Percentiles rank a stretch among this genome's conserved stretches.
Conservation (phyloP, 495 filamentous ascomycete genomes). For the Lichina pygmaea region DNA sequence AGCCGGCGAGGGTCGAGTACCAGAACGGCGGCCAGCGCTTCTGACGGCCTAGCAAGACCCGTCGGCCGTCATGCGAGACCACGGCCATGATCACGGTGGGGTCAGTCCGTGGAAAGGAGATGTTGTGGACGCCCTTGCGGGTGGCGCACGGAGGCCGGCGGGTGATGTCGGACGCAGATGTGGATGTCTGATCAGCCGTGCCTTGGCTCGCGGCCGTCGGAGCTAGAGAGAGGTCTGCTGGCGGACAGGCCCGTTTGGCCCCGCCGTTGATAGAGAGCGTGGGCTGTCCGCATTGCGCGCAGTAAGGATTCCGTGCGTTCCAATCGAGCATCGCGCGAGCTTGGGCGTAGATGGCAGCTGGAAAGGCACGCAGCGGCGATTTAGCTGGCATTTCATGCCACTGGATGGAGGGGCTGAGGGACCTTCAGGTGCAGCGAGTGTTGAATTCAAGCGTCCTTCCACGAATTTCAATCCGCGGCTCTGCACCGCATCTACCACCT, state of each 20-base stretch:
- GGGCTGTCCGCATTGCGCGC: conserved; percentile 58
- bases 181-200: conserved; percentile 6
- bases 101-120: conserved; percentile 81
- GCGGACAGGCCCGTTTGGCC: conserved; percentile 73
- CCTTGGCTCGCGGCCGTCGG: conserved; percentile 8
- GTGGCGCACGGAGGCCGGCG: conserved; percentile 50
- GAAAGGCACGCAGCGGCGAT: not conserved
- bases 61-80: conserved; percentile 42
- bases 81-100: conserved; percentile 91
- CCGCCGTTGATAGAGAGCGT: conserved; percentile 74
- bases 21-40: conserved; percentile 60
- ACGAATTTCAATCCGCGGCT: conserved; percentile 30
- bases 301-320: conserved; percentile 84
- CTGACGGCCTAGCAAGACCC: conserved; percentile 61
- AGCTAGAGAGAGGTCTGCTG: conserved; percentile 31
- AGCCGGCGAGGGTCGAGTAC: conserved; percentile 82
- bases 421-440: conserved; percentile 33
- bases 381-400: conserved; percentile 3
- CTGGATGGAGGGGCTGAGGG: conserved; percentile 1
- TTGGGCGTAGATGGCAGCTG: conserved; percentile 79
- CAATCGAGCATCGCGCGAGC: conserved; percentile 77
- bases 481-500: conserved; percentile 27
- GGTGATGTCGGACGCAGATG: conserved; percentile 1
- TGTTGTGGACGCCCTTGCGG: conserved; percentile 46
- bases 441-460: conserved; percentile 27